Base-by-base conservation (phyloP, 352 stramenopile genomes). In the Globisporangium yorkense region DNA sequence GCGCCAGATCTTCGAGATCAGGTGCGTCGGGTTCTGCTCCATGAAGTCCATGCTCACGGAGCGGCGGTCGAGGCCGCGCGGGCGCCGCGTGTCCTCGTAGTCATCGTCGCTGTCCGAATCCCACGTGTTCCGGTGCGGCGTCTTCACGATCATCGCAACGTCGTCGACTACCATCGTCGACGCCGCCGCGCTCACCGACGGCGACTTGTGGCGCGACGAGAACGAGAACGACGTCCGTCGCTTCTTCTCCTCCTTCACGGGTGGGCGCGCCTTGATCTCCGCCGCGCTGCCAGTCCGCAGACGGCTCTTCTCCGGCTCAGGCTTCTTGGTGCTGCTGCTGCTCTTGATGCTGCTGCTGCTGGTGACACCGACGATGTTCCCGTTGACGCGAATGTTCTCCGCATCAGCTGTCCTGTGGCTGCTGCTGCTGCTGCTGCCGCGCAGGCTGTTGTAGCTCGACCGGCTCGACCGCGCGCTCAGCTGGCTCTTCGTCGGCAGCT, bases 31-130 rank as follows among this genome's bases (percentile, higher is more conserved):
- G 43, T 80, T 72, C 59, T 90, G 76, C 58, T 90, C 77, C 76
- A 90, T 83, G 53, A 87, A 87, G 67, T 90, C 80, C 76, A 90
- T 86, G 58, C 76, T 88, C 59, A 87, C 72, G 7, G 77, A 87
- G 13, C 80, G 77, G 1, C 76, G 70, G 43, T 78, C 75, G 2
- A 88, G 66, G n/a, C 77, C 77, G 21, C 74, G 77, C 40, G 80
- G 76, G 12, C 71, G 72, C 29, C 69, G 72, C n/a, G 72, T 76
- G 56, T 87, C 74, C 41, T 90, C 77, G 54, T 79, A 89, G 51
- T 87, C 77, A 44, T 88, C 77, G 51, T 90, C 80, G 57, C 71
- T 81, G 71, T 90, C 80, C 41, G 76, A 88, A 61, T 83, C 70
- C 77, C 72, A 88, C 33, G 71, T 77, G n/a, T 62, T 61, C 48